Evolutionary conservation across 164 flowering plant genomes (phyloP).

Genomic region (Chimonanthus salicifolius): DNA sequence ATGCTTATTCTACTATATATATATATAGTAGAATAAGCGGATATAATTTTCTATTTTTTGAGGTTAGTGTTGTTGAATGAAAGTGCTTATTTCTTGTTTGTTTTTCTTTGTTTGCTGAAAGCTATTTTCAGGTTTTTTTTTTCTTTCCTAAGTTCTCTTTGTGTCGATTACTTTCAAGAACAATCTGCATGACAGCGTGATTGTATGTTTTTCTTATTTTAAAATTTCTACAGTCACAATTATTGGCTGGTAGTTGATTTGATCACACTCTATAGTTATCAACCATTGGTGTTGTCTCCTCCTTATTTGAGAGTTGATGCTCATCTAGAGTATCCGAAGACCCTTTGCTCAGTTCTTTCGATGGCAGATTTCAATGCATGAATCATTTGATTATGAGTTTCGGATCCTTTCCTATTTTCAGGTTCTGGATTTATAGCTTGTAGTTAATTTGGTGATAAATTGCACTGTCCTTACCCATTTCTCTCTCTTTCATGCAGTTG

Average conservation of each 20-base stretch:
- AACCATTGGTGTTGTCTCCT: not conserved
- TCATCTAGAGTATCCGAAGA: not conserved
- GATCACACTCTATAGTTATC: not conserved
- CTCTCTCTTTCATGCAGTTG: constrained; percentile 52
- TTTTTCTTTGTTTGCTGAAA: not conserved
- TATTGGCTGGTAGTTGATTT: not conserved
- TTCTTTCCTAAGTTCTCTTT: not conserved
- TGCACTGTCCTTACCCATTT: not conserved
- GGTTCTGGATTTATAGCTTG: not conserved
- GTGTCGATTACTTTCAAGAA: not conserved
- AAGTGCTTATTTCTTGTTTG: not conserved
- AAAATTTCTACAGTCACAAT: too few species aligned
- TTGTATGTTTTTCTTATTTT: not conserved
- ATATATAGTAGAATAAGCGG: not conserved
- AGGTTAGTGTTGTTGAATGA: not conserved
- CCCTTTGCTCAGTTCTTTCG: not conserved
- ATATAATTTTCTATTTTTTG: not conserved
- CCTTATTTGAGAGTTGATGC: not conserved
- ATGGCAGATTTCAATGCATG: too few species aligned
- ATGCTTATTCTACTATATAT: not conserved
- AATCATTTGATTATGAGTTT: too few species aligned
- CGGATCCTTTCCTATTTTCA: too few species aligned
- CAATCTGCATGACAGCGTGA: not conserved
- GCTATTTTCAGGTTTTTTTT: not conserved
- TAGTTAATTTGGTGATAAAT: not conserved